These are phyloP conservation scores for Chlorociboria aeruginascens DNA, from an alignment of 495 filamentous ascomycete species.

Conservation along the genomic window DNA sequence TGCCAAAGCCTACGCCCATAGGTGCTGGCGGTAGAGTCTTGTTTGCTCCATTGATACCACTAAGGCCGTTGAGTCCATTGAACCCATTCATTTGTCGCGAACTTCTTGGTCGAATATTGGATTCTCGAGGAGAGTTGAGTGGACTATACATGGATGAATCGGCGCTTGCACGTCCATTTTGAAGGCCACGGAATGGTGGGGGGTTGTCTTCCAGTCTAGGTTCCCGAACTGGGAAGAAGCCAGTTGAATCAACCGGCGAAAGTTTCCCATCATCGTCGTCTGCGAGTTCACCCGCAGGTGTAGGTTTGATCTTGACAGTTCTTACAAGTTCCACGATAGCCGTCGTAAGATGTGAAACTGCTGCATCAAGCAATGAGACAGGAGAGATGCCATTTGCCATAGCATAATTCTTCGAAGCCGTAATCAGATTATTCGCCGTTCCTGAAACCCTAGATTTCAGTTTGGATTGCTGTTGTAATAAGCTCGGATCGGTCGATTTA, in stretches of 20 bases:
- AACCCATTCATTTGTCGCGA: constrained; percentile 19
- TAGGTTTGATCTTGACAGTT: constrained; percentile 70
- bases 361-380: constrained; percentile 87
- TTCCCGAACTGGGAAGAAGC: constrained; percentile 31
- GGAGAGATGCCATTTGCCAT: constrained; percentile 74
- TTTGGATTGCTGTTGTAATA: constrained; percentile 44
- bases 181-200: constrained; percentile 37
- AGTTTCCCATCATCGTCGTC: constrained; percentile 57
- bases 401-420: constrained; percentile 83
- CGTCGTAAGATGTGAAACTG: constrained; percentile 81
- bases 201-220: constrained; percentile 24
- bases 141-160: constrained; percentile 45
- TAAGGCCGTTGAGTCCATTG: constrained; percentile 18
- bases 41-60: constrained; percentile 21
- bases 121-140: constrained; percentile 39
- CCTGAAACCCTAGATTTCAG: constrained; percentile 70
- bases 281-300: constrained; percentile 59
- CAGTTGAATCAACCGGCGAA: constrained; percentile 38
- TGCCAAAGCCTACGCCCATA: constrained; percentile 18
- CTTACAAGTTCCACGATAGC: constrained; percentile 77
- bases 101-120: constrained; percentile 24
- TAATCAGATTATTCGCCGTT: constrained; percentile 92
- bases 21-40: constrained; percentile 26
- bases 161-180: constrained; percentile 22
- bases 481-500: constrained; percentile 32